phyloP scores from a whole-genome alignment of 2,329 filamentous ascomycete genomes.

The Colletotrichum neosansevieriae region DNA sequence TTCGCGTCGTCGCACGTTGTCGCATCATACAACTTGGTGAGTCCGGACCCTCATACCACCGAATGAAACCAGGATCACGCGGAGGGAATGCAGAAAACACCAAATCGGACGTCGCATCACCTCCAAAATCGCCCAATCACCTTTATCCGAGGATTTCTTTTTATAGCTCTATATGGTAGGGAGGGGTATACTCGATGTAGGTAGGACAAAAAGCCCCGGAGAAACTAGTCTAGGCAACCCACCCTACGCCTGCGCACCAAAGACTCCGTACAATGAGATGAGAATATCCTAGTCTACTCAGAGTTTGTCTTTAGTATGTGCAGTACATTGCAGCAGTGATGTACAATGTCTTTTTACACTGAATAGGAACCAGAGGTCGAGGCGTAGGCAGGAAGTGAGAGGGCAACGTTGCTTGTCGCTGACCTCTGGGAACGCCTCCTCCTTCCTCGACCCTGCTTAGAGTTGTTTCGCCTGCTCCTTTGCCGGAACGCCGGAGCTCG shows the following conservation, averaged over 20 bases:
- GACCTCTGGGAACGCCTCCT: background rate
- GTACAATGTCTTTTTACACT: background rate
- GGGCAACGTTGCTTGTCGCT: background rate
- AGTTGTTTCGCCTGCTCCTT: background rate
- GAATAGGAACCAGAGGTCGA: background rate
- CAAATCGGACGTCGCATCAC: too few species aligned
- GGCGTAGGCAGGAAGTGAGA: background rate
- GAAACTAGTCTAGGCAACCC: background rate
- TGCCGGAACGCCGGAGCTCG: slow-evolving; percentile 13
- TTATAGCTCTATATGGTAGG: too few species aligned
- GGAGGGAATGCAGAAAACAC: too few species aligned
- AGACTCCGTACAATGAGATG: slow-evolving; percentile 21
- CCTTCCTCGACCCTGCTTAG: background rate
- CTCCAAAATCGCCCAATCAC: too few species aligned
- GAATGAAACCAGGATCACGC: too few species aligned
- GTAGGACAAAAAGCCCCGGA: background rate
- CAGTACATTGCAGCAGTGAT: slow-evolving; percentile 12
- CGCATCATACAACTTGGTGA: too few species aligned
- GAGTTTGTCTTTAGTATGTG: background rate
- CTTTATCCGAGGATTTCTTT: background rate
- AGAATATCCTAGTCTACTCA: slow-evolving; percentile 8
- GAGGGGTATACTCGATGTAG: too few species aligned
- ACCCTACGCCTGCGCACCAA: background rate
- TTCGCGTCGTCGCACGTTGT: too few species aligned
- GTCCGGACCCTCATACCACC: too few species aligned